A percentile compares a stretch with the other conserved stretches of the same genome.
Evolutionary conservation across 116 monocot species (phyloP).

Genomic region (Dioscorea cayenensis): DNA sequence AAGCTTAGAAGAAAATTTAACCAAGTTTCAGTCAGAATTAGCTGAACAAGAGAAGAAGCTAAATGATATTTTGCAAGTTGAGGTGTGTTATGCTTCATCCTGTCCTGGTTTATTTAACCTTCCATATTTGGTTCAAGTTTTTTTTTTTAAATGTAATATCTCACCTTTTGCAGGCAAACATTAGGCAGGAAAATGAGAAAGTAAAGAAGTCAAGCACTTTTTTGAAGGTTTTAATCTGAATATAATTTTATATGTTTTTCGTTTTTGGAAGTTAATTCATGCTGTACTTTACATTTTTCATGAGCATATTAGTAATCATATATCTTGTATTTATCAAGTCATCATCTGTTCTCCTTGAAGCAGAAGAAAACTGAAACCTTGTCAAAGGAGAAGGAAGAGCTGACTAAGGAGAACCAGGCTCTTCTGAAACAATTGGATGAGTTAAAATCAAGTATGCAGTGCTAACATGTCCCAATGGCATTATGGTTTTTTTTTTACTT

Average conservation of each 20-base stretch:
- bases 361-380: slow-evolving; percentile 55
- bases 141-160: slow-evolving; percentile 1
- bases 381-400: slow-evolving; percentile 63
- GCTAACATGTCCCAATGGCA: not conserved
- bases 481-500: not conserved
- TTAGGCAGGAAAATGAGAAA: not conserved
- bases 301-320: not conserved
- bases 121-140: slow-evolving; percentile 1
- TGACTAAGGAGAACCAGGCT: slow-evolving; percentile 53
- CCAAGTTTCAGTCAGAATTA: slow-evolving; percentile 41
- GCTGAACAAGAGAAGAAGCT: slow-evolving; percentile 59
- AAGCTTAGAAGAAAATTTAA: slow-evolving; percentile 53
- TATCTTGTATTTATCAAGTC: not conserved
- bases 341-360: not conserved
- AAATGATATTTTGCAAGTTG: slow-evolving; percentile 49
- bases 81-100: slow-evolving; percentile 23
- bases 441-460: slow-evolving; percentile 50
- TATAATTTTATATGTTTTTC: not conserved
- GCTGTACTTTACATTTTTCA: too few species aligned
- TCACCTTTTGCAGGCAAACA: slow-evolving; percentile 30
- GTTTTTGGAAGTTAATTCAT: slow-evolving; percentile 7
- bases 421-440: slow-evolving; percentile 81
- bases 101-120: not conserved
- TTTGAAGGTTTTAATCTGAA: not conserved
- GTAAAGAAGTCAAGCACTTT: too few species aligned